Conservation (phyloP, 345 rosid species). For the Hypericum androsaemum region DNA sequence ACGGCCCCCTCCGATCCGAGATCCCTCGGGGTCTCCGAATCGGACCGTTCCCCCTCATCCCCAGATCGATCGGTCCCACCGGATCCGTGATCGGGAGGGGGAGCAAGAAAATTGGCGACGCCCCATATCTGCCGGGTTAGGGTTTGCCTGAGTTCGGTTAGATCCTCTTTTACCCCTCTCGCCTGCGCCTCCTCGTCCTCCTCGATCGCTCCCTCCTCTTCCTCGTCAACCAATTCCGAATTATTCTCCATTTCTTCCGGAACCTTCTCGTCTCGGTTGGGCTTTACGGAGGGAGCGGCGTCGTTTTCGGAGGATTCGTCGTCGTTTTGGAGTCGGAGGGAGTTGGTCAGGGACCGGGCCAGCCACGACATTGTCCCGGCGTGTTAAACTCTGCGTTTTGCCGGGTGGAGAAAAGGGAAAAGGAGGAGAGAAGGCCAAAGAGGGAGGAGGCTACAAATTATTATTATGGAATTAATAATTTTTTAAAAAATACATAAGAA, state of each 20-base stretch:
- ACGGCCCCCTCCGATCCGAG: slow-evolving; percentile 29
- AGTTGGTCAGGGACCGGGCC: slow-evolving; percentile 69
- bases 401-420: slow-evolving; percentile 15
- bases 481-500: no score
- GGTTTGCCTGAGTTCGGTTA: slow-evolving; percentile 62
- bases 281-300: slow-evolving; percentile 17
- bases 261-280: slow-evolving; percentile 10
- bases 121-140: slow-evolving; percentile 79
- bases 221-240: background rate
- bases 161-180: slow-evolving; percentile 83
- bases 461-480: no score
- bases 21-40: slow-evolving; percentile 8
- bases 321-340: slow-evolving; percentile 64
- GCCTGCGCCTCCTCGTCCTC: slow-evolving; percentile 35
- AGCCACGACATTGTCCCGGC: slow-evolving; percentile 60
- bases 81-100: slow-evolving; percentile 16
- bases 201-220: background rate
- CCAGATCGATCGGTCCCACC: slow-evolving; percentile 14
- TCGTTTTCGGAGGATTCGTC: slow-evolving; percentile 21
- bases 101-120: slow-evolving; percentile 85
- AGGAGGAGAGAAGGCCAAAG: no score
- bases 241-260: slow-evolving; percentile 10
- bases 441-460: no score
- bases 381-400: background rate
- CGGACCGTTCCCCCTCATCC: slow-evolving; percentile 24